phyloP scores from a whole-genome alignment of 23 red algal species.

The Gracilariopsis chorda region DNA sequence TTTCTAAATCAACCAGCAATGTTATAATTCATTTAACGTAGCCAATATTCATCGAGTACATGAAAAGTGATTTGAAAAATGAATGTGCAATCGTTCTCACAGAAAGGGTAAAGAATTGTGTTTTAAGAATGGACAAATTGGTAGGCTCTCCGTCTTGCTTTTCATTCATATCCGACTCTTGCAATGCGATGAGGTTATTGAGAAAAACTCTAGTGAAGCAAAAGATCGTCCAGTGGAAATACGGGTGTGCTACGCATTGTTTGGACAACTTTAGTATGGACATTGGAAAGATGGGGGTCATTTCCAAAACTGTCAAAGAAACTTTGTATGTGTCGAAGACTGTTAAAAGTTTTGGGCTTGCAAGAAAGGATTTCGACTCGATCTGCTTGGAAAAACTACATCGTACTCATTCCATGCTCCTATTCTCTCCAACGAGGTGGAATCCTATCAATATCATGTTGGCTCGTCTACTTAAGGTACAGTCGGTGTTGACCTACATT shows the following conservation, averaged over 20 bases:
- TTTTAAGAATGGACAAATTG: neutral
- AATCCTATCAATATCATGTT: neutral
- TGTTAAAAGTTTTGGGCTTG: neutral
- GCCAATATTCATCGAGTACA: slow-evolving; percentile 11
- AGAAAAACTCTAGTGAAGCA: neutral
- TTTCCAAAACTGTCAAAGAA: neutral
- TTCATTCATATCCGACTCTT: slow-evolving; percentile 10
- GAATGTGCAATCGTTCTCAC: neutral
- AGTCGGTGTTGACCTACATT: neutral
- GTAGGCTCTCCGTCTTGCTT: neutral
- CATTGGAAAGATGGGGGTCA: neutral
- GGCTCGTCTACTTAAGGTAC: neutral
- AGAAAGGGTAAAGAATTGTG: neutral
- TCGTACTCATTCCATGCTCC: neutral
- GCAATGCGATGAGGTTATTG: neutral
- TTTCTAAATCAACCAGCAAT: neutral
- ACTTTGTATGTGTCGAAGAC: neutral
- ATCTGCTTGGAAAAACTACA: neutral
- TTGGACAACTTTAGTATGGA: neutral
- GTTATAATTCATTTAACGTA: slow-evolving; percentile 2
- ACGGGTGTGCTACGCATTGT: slow-evolving; percentile 14
- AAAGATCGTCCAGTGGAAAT: neutral
- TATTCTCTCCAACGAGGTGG: slow-evolving; percentile 13
- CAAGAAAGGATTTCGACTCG: neutral
- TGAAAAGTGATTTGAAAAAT: neutral